Percentiles rank a stretch among this genome's conserved stretches.
phyloP scores from a whole-genome alignment of 306 rosid species.

The Lotus japonicus region DNA sequence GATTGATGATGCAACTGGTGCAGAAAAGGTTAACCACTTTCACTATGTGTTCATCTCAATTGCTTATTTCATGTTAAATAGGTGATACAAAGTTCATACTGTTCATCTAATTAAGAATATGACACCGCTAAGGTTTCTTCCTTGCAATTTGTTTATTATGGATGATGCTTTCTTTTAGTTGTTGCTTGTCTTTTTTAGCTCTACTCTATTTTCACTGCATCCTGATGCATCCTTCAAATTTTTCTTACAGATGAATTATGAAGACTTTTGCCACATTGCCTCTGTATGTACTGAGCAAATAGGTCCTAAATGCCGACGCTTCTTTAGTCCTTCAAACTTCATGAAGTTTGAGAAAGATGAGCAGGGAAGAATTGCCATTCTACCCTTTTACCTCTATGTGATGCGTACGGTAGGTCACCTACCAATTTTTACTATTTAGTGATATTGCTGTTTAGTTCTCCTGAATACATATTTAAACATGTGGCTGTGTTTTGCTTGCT shows the following conservation, averaged over 20 bases:
- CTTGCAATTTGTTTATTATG: neutral
- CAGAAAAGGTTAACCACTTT: conserved; percentile 71
- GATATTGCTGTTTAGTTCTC: conserved; percentile 2
- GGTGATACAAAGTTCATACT: too few species aligned
- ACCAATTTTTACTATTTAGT: neutral
- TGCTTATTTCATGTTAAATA: neutral
- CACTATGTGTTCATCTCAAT: neutral
- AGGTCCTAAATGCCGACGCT: conserved; percentile 90
- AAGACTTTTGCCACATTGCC: conserved; percentile 98
- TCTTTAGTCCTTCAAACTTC: conserved; percentile 98
- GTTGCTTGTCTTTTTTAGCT: conserved; percentile 1
- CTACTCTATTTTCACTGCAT: conserved; percentile 7
- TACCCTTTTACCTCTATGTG: conserved; percentile 97
- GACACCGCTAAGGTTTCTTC: neutral
- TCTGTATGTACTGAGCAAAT: conserved; percentile 98
- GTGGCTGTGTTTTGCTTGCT: neutral
- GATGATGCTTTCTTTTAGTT: conserved; percentile 5
- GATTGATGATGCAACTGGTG: conserved; percentile 95
- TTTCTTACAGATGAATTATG: conserved; percentile 88
- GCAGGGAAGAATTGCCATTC: conserved; percentile 97
- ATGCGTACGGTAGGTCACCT: conserved; percentile 85
- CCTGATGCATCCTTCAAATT: conserved; percentile 24
- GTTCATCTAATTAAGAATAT: neutral
- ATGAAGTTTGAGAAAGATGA: conserved; percentile 99
- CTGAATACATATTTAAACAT: neutral